phyloP scores from a whole-genome alignment of 1,139 yeast genomes.

The Hyphopichia buzzinii region DNA sequence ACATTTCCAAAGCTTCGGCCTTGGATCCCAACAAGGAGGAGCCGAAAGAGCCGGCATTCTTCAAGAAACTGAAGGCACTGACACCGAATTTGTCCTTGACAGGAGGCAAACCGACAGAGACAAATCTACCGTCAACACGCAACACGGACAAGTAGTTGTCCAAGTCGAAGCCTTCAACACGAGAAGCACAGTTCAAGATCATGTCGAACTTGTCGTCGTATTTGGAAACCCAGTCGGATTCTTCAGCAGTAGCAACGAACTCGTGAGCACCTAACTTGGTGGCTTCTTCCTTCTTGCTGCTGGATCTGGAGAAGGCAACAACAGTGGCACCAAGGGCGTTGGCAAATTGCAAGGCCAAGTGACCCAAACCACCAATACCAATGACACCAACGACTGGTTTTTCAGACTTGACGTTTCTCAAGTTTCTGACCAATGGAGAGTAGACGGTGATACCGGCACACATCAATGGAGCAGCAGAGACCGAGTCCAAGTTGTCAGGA shows the following conservation, averaged over 20 bases:
- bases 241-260: constrained; percentile 41
- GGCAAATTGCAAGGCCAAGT: constrained; percentile 42
- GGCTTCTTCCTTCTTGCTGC: constrained; percentile 36
- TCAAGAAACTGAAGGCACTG: constrained; percentile 27
- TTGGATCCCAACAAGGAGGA: constrained; percentile 38
- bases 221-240: constrained; percentile 29
- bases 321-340: constrained; percentile 43
- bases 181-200: constrained; percentile 48
- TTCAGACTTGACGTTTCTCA: constrained; percentile 22
- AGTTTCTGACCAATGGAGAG: constrained; percentile 48
- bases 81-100: constrained; percentile 22
- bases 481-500: constrained; percentile 50
- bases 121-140: constrained; percentile 45
- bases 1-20: constrained; percentile 36
- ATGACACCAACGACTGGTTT: constrained; percentile 47
- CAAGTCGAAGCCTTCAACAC: constrained; percentile 34
- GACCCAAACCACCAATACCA: constrained; percentile 49
- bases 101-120: constrained; percentile 56
- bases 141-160: constrained; percentile 30
- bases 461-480: constrained; percentile 59
- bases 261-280: constrained; percentile 35
- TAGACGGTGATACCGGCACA: constrained; percentile 69
- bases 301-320: constrained; percentile 37
- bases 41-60: constrained; percentile 29
- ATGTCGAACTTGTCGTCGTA: constrained; percentile 42